phyloP scores from a whole-genome alignment of 495 filamentous ascomycete species.

The Aspergillus baeticus region DNA sequence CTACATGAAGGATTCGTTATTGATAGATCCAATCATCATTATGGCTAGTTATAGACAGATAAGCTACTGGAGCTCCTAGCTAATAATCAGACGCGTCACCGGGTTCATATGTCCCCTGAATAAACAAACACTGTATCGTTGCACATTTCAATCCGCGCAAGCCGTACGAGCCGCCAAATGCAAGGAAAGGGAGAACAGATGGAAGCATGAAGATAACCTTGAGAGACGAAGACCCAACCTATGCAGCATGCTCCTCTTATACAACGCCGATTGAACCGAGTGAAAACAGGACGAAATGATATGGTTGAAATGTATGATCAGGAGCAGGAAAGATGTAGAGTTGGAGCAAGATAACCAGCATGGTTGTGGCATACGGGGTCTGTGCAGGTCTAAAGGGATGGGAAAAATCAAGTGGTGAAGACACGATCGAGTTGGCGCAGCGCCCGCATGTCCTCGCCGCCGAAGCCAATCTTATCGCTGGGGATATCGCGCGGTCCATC shows the following conservation, averaged over 20 bases:
- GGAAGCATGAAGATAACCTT: not conserved
- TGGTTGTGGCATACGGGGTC: not conserved
- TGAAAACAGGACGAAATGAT: constrained; percentile 3
- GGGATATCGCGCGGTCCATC: constrained; percentile 63
- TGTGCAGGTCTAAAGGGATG: not conserved
- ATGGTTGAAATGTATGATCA: not conserved
- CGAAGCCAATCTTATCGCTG: constrained; percentile 60
- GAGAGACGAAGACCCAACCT: constrained; percentile 14
- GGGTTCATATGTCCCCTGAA: too few relatives aligned
- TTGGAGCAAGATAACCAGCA: not conserved
- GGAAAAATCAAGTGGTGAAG: constrained; percentile 30
- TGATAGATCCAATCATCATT: too few relatives aligned
- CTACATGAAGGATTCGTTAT: too few relatives aligned
- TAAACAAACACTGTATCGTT: not conserved
- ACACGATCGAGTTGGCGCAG: constrained; percentile 62
- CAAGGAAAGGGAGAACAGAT: not conserved
- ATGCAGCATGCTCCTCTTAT: constrained; percentile 23
- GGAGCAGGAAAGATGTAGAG: not conserved
- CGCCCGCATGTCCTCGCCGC: constrained; percentile 63
- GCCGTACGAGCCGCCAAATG: not conserved
- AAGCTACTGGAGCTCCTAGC: too few relatives aligned
- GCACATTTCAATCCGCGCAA: not conserved
- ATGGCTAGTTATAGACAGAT: too few relatives aligned
- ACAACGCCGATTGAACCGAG: constrained; percentile 20
- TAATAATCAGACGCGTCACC: too few relatives aligned